Conservation (phyloP, 805 yeast species). For the Kazachstania psychrophila region DNA sequence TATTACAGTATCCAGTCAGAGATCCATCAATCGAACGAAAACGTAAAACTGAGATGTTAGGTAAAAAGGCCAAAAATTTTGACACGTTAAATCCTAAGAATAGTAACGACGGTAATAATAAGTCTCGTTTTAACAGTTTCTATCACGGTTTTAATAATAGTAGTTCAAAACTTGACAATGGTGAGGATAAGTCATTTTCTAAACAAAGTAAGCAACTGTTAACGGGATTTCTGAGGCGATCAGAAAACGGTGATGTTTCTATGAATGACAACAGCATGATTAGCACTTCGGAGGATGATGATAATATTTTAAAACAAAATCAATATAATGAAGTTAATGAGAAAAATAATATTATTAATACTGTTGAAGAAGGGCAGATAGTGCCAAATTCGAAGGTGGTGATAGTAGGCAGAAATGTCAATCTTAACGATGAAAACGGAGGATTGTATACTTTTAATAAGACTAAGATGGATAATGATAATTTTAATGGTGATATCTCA, state of each 20-base stretch:
- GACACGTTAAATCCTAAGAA: neutral
- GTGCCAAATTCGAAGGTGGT: no score
- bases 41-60: slow-evolving; percentile 31
- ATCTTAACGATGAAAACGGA: no score
- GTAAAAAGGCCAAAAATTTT: slow-evolving; percentile 22
- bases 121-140: neutral
- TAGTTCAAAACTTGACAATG: neutral
- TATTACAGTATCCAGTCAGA: slow-evolving; percentile 41
- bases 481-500: no score
- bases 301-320: no score
- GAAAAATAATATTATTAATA: no score
- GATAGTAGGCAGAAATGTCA: no score
- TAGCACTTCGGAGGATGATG: neutral
- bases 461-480: no score
- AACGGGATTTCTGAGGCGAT: slow-evolving; percentile 1
- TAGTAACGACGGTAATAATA: neutral
- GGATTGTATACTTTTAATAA: no score
- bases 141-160: neutral
- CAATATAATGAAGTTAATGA: no score
- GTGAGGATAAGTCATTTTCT: slow-evolving; percentile 1
- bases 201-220: slow-evolving; percentile 3
- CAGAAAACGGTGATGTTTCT: neutral
- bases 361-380: no score
- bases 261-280: no score
- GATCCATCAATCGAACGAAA: slow-evolving; percentile 25